Base-by-base conservation (phyloP, 2,329 filamentous ascomycete genomes). In the Dothidotthia symphoricarpi region DNA sequence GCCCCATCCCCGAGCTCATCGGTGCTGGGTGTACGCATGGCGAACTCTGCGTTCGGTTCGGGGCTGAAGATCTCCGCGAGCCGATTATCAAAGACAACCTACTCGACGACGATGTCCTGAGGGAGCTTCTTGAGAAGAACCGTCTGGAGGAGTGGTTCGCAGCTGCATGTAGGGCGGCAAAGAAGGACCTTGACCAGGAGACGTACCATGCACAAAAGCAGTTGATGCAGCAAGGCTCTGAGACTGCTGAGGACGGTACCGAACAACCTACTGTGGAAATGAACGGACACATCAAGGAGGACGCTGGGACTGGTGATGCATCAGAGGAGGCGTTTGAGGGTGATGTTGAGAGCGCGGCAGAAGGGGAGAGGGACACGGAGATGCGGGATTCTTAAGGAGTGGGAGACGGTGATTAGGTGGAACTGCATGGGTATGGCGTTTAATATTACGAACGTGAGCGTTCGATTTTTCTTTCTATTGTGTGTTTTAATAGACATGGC, bases 71-170 rank as follows among this genome's bases (percentile, higher is more conserved):
- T 28, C 77, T 86, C 53, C 77, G 81, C 41, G 74, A 80, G 40
- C 82, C 81, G 40, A 76, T 95, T 41, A 69, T 83, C 17, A 78
- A 82, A 16, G 86, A 88, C 41, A 85, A 93, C 70, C 73, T 78
- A 40, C 75, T 75, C 40, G 89, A 95, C 67, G 85, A 91, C 57
- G 75, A 77, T 43, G 61, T 77, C 9, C 72, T 96, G 26, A 69
- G 74, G 34, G 74, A 75, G 34, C 81, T 81, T 59, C 73, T 93
- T 14, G 78, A 85, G 39, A 82, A 82, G 62, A 75, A 81, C 41
- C 76, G 82, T 25, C 75, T 95, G 9, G 79, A 81, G 6, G 75
- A 83, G 39, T 95, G 90, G 86, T 75, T 77, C 42, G 60, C 64
- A 24, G 69, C 67, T 36, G 71, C 69, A 2, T 67, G 66, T 37